Base-by-base conservation (phyloP, 2,329 filamentous ascomycete species). In the Hypoxylon sp. region DNA sequence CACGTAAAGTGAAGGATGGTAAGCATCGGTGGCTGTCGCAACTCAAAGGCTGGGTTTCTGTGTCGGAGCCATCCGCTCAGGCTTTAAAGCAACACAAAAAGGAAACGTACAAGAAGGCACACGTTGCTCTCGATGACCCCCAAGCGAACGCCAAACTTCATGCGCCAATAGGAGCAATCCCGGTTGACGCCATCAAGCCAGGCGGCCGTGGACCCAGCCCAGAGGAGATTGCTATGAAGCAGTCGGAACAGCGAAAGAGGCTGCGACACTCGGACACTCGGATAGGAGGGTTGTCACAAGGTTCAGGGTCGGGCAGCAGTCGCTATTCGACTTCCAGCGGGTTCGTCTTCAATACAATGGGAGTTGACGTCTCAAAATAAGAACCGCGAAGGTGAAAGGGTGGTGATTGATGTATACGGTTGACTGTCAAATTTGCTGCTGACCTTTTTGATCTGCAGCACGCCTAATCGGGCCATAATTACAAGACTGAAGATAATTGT, bases 51-150 rank as follows among this genome's bases (percentile, higher is more conserved):
- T 81, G 79, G 79, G 62, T 80, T 5, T 70, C 70, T 1, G 70
- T 73, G 15, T 77, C 73, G 36, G 79, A 82, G 55, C 78, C 79
- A 7, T 80, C 78, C 0, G 69, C 71, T 1, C 74, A 78, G 32
- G 79, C 77, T 1, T 68, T 79, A 57, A 77, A 74, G 57, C 64
- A 75, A 9, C 75, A 79, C 55, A 76, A 73, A 59, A 72, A 69
- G 42, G 69, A 71, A 9, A 67, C 71, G 1, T 79, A 71, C 55
- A 68, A 71, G 35, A 75, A 69, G 30, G 73, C 75, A n/a, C 76
- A 76, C 13, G 64, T 80, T 40, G 64, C 73, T 12, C 65, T 65
- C 34, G 69, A 73, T 16, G 75, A 79, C 35, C 75, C 77, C 3
- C 63, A 65, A 11, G 75, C 75, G 7, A 73, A 69, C 20, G 71